Percentiles rank a stretch among this genome's conserved stretches.
Evolutionary conservation across 2,329 filamentous ascomycete genomes (phyloP).

Genomic region (Paraphaeosphaeria sporulosa): DNA sequence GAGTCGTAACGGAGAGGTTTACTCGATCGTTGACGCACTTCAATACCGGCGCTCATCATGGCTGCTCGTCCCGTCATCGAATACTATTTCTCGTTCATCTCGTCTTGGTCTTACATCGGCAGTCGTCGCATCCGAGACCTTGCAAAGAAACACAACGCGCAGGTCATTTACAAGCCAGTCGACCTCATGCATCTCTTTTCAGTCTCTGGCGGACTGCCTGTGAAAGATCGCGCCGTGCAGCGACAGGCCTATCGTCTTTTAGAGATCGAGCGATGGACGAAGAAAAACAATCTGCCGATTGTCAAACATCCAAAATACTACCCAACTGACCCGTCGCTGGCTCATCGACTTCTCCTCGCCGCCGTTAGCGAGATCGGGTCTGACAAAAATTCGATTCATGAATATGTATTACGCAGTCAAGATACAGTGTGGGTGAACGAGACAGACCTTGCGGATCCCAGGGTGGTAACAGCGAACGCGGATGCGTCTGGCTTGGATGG

Average conservation of each 20-base stretch:
- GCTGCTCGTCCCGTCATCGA: slow-evolving; percentile 13
- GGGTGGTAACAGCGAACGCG: slow-evolving; percentile 4
- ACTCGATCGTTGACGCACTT: no score
- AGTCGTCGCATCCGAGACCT: slow-evolving; percentile 34
- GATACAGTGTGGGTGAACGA: slow-evolving; percentile 19
- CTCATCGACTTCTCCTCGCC: slow-evolving; percentile 36
- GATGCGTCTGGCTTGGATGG: slow-evolving; percentile 13
- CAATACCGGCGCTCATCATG: background rate
- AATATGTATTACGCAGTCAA: slow-evolving; percentile 14
- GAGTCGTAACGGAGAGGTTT: no score
- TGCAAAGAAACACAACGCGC: slow-evolving; percentile 28
- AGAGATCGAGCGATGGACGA: slow-evolving; percentile 32
- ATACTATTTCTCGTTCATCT: slow-evolving; percentile 43
- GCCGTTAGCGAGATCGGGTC: slow-evolving; percentile 21
- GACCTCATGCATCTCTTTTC: slow-evolving; percentile 43
- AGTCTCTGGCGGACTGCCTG: slow-evolving; percentile 41
- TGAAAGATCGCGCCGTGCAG: slow-evolving; percentile 40
- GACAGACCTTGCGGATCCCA: slow-evolving; percentile 14
- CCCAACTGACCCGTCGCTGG: slow-evolving; percentile 35
- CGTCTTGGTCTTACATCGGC: slow-evolving; percentile 42
- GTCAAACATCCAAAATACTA: slow-evolving; percentile 29
- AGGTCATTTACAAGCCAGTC: slow-evolving; percentile 40
- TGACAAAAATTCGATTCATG: slow-evolving; percentile 14
- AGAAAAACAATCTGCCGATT: slow-evolving; percentile 35
- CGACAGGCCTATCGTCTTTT: slow-evolving; percentile 39